Percentiles rank a stretch among this genome's conserved stretches.
These are phyloP conservation scores for Sicyos baderoa DNA, from an alignment of 306 rosid genomes.

Conservation along the genomic window DNA sequence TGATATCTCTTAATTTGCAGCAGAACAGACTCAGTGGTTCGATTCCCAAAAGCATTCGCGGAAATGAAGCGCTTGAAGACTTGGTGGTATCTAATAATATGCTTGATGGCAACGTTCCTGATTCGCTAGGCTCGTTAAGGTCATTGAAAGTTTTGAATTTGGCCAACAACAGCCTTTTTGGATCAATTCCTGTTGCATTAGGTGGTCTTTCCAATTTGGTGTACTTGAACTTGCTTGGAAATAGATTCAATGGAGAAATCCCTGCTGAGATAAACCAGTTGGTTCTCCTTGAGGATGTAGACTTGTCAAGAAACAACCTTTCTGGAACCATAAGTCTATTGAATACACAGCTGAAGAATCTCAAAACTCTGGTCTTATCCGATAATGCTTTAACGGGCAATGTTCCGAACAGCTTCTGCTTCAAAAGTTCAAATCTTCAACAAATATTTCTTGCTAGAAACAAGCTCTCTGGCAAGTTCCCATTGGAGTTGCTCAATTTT, in stretches of 20 bases:
- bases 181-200: constrained; percentile 55
- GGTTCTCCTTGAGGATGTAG: constrained; percentile 53
- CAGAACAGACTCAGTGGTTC: constrained; percentile 52
- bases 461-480: constrained; percentile 59
- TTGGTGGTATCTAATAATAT: constrained; percentile 73
- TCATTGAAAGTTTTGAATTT: constrained; percentile 57
- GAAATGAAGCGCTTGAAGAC: constrained; percentile 55
- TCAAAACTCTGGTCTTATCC: constrained; percentile 52
- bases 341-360: constrained; percentile 34
- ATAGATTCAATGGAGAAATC: constrained; percentile 56
- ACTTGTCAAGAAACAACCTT: constrained; percentile 69
- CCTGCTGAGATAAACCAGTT: constrained; percentile 61
- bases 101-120: constrained; percentile 57
- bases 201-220: constrained; percentile 48
- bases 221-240: constrained; percentile 75
- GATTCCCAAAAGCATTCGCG: constrained; percentile 59
- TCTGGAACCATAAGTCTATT: constrained; percentile 56
- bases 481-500: constrained; percentile 57
- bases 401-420: constrained; percentile 64
- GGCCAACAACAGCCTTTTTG: constrained; percentile 77
- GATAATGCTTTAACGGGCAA: constrained; percentile 68
- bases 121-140: constrained; percentile 47
- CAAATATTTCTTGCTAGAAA: constrained; percentile 67
- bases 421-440: constrained; percentile 39
- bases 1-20: constrained; percentile 63